phyloP scores from a whole-genome alignment of 345 rosid species.

The Bretschneidera sinensis region DNA sequence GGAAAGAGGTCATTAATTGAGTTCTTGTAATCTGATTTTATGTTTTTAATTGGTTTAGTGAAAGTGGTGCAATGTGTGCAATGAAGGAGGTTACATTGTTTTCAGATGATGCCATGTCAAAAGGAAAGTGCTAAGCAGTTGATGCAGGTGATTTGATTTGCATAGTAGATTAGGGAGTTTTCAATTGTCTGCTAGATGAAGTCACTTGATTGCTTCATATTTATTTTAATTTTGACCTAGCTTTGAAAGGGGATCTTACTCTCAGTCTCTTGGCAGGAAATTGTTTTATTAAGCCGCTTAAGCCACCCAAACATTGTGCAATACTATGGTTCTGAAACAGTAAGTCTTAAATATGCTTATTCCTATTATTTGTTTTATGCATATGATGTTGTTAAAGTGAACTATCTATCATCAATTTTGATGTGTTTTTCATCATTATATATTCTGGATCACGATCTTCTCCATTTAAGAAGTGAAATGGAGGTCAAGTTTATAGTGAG shows the following conservation, averaged over 20 bases:
- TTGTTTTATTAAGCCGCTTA: conserved; percentile 55
- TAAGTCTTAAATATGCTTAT: conserved; percentile 20
- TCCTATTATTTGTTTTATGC: background rate
- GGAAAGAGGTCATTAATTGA: background rate
- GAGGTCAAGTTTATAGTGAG: too few relatives aligned
- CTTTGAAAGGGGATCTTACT: conserved; percentile 5
- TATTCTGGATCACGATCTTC: too few relatives aligned
- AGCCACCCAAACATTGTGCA: conserved; percentile 71
- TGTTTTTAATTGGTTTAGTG: conserved; percentile 26
- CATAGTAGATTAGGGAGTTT: conserved; percentile 1
- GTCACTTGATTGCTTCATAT: conserved; percentile 7
- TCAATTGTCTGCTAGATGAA: background rate
- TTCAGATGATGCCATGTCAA: conserved; percentile 61
- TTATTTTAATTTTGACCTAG: background rate
- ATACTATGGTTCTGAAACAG: conserved; percentile 71
- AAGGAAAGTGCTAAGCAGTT: conserved; percentile 63
- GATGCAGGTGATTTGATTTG: conserved; percentile 39
- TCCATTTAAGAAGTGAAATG: too few relatives aligned
- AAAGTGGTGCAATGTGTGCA: conserved; percentile 64
- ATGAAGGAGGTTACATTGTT: conserved; percentile 58
- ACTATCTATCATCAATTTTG: background rate
- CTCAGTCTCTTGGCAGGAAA: conserved; percentile 45
- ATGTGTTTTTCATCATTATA: background rate
- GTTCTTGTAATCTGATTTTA: conserved; percentile 14
- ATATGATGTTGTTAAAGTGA: background rate